These are phyloP conservation scores for Coemansia sp. DNA, from an alignment of 192 early-diverging fungal species.

Conservation along the genomic window DNA sequence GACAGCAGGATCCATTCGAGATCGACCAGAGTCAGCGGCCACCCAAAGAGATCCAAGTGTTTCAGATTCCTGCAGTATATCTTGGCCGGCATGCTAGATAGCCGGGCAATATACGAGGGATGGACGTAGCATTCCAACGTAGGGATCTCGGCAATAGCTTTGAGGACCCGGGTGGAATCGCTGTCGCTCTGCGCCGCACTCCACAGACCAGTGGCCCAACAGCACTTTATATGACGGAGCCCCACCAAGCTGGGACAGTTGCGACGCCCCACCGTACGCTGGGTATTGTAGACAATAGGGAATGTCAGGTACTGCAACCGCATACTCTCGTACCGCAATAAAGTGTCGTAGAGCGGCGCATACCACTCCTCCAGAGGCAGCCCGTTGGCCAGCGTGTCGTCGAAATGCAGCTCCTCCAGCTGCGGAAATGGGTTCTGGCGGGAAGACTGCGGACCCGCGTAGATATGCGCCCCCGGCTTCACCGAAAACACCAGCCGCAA, in stretches of 20 bases:
- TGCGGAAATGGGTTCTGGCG: slow-evolving; percentile 17
- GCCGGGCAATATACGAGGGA: slow-evolving; percentile 35
- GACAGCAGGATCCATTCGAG: slow-evolving; percentile 17
- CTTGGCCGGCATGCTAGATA: slow-evolving; percentile 16
- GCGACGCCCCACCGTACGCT: slow-evolving; percentile 12
- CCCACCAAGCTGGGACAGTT: slow-evolving; percentile 34
- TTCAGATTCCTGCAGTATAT: slow-evolving; percentile 9
- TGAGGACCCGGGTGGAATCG: slow-evolving; percentile 40
- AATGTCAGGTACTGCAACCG: slow-evolving; percentile 27
- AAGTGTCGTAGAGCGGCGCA: slow-evolving; percentile 36
- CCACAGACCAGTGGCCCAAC: slow-evolving; percentile 42
- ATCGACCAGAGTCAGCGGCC: slow-evolving; percentile 32
- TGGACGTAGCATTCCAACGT: slow-evolving; percentile 30
- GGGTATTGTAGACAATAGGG: slow-evolving; percentile 47
- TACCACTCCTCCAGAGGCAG: slow-evolving; percentile 42
- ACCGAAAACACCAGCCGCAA: slow-evolving; percentile 29
- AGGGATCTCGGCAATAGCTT: slow-evolving; percentile 22
- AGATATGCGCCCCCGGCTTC: slow-evolving; percentile 16
- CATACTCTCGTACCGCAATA: slow-evolving; percentile 17
- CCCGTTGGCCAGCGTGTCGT: slow-evolving; percentile 21
- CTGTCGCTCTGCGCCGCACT: slow-evolving; percentile 9
- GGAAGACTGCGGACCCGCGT: background rate
- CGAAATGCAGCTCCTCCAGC: slow-evolving; percentile 37
- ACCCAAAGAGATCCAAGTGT: slow-evolving; percentile 33
- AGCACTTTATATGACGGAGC: slow-evolving; percentile 44